Base-by-base conservation (phyloP, 352 stramenopile genomes). In the Pythium insidiosum region DNA sequence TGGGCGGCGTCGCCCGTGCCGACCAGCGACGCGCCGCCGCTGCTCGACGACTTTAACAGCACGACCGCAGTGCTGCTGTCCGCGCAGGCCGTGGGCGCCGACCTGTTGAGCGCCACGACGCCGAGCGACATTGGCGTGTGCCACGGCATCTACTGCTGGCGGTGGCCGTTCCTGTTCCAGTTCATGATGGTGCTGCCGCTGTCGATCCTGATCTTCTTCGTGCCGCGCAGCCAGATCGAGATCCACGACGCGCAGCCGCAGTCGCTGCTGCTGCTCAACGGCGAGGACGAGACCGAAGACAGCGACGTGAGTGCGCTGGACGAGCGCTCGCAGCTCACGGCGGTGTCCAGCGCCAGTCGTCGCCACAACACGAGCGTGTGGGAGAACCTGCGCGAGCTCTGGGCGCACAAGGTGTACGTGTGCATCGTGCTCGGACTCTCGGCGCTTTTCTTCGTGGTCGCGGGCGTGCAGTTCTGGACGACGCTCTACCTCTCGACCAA, bases 401-500 rank as follows among this genome's bases (percentile, higher is more conserved):
- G 85, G 25, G 57, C 76, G 29, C 64, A 85, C 30, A 61, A 59
- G 28, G 77, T 90, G 15, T 92, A 77, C 46, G 76, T 88, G 41
- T 84, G 68, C 20, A 73, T 89, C 47, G 77, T 92, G 23, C 69
- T 92, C 33, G 79, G 70, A 0, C 61, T 92, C 23, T 92, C 79
- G 13, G 72, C 74, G 35, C 61, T 92, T 24, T 92, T 89, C 58
- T 92, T 88, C 48, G 77, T 88, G 24, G 79, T 92, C 18, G 68
- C 79, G 0, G 76, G 76, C 18, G 59, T 92, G 35, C 79, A 92
- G 47, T 89, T 88, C 55, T 92, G 79, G 79, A 88, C 79, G 6
- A 92, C 79, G 45, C 63, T 87, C 20, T 91, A 85, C 50, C 61
- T 92, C 38, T 78, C 77, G 43, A 90, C 77, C 19, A 89, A 89